These are phyloP conservation scores for Populus tremula DNA, from an alignment of 345 rosid species.

Conservation along the genomic window DNA sequence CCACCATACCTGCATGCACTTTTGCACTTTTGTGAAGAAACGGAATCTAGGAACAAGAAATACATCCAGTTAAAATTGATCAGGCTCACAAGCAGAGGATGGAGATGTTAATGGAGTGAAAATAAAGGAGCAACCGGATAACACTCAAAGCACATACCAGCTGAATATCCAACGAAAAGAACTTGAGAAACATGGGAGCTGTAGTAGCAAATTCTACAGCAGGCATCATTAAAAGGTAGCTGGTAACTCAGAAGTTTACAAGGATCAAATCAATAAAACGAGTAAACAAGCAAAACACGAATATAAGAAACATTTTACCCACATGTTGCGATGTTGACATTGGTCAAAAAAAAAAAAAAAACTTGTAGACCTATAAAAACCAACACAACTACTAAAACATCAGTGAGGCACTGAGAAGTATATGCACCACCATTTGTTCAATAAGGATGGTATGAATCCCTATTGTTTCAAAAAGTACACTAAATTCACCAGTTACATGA, in stretches of 20 bases:
- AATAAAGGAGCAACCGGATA: not conserved
- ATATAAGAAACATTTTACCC: not conserved
- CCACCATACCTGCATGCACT: not conserved
- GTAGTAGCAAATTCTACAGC: not conserved
- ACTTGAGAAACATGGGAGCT: not conserved
- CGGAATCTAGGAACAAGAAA: not conserved
- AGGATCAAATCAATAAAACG: not conserved
- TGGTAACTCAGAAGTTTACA: not conserved
- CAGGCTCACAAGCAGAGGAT: not conserved
- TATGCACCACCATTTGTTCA: not conserved
- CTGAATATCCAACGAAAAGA: not conserved
- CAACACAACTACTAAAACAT: not conserved
- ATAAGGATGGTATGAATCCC: not conserved
- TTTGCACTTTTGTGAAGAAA: not conserved
- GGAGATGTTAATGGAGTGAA: not conserved
- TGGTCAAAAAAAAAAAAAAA: not conserved
- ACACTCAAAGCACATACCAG: not conserved
- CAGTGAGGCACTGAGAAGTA: not conserved
- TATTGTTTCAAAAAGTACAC: not conserved
- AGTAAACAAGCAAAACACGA: not conserved
- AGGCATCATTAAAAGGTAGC: not conserved
- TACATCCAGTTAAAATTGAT: not conserved
- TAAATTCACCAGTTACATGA: not conserved
- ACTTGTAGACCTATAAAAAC: not conserved
- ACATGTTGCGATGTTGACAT: not conserved